A percentile compares a stretch with the other conserved stretches of the same genome.
Conservation (phyloP, 257 asterid genomes). For the Solanum appendiculatum region DNA sequence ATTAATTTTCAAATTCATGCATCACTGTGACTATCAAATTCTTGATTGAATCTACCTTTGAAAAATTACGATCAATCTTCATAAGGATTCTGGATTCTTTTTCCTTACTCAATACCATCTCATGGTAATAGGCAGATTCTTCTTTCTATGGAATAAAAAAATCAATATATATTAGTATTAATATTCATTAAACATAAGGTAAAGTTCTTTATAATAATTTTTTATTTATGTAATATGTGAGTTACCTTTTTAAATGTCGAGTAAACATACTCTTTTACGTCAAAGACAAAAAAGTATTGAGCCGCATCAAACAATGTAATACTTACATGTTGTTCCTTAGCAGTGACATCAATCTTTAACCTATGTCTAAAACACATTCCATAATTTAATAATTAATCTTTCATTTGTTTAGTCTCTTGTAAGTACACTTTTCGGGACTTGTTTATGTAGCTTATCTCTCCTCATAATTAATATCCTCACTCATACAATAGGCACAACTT, state of each 20-base stretch:
- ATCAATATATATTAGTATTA: too few relatives aligned
- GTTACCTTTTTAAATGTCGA: neutral
- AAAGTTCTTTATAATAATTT: too few relatives aligned
- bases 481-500: neutral
- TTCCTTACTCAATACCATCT: too few relatives aligned
- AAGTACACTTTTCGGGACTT: neutral
- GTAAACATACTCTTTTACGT: neutral
- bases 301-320: neutral
- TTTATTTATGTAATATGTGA: too few relatives aligned
- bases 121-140: too few relatives aligned
- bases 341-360: neutral
- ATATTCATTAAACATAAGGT: too few relatives aligned
- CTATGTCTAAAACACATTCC: neutral
- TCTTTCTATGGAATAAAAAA: too few relatives aligned
- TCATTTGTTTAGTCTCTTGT: neutral
- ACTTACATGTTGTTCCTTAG: neutral
- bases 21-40: too few relatives aligned
- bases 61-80: too few relatives aligned
- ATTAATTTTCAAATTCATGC: too few relatives aligned
- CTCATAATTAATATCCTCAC: neutral
- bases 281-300: neutral
- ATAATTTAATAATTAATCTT: neutral
- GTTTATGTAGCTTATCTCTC: neutral
- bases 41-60: too few relatives aligned
- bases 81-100: too few relatives aligned